Evolutionary conservation across 139 green algal species (phyloP), one percentile per base, ranked within the genome.

Genomic region (Chlamydomonas sp.): DNA sequence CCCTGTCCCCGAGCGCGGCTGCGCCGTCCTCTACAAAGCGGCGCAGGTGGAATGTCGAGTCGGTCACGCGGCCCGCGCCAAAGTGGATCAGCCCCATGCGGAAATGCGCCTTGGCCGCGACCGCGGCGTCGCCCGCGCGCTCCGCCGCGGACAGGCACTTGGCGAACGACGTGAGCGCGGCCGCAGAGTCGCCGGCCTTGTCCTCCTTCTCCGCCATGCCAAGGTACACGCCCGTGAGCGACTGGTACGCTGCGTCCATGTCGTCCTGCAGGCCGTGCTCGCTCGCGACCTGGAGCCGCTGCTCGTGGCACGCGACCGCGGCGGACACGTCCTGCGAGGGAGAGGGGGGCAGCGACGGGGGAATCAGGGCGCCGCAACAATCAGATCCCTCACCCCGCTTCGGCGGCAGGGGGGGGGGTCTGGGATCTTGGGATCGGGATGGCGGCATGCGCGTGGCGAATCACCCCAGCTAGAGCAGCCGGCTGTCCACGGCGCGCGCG

Each of bases 291-390:
- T 72, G 10, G 29, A 87, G 50, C 5, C 81, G 72, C 2, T 73
- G 58, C 67, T 87, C 81, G 49, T 89, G 83, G 70, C 81, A 84
- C 1, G 64, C 58, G 8, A 85, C 74, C 5, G 83, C 83, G 22
- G 75, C 59, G 13, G 48, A 13, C 4, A 73, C 70, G 22, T 87
- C 65, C 31, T 63, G 31, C 60, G 26, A 38, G 13, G 31, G n/a
- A n/a, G n/a, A n/a, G n/a, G n/a, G n/a, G n/a, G n/a, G n/a, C n/a
- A n/a, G n/a, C n/a, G n/a, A n/a, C n/a, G n/a, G n/a, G n/a, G n/a
- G n/a, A n/a, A n/a, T n/a, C n/a, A n/a, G n/a, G n/a, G n/a, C n/a
- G n/a, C n/a, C n/a, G n/a, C n/a, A n/a, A n/a, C n/a, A n/a, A n/a
- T n/a, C n/a, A n/a, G n/a, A n/a, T n/a, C n/a, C n/a, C n/a, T n/a